These are phyloP conservation scores for Claviceps capensis DNA, from an alignment of 2,329 filamentous ascomycete genomes.

Conservation along the genomic window DNA sequence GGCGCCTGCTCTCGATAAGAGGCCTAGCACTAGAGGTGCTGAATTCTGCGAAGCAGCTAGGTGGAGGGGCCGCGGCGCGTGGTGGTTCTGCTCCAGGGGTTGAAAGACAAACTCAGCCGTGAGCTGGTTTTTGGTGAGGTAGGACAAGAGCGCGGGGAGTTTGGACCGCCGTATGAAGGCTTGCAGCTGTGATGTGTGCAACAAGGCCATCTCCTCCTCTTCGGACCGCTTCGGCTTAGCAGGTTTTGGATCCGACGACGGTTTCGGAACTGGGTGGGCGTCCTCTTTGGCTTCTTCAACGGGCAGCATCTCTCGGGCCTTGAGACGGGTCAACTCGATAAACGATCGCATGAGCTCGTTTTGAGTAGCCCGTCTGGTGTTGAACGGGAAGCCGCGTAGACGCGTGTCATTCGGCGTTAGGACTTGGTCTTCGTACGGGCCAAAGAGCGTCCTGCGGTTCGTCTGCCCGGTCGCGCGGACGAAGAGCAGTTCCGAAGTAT, in stretches of 20 bases:
- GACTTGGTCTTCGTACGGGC: constrained; percentile 80
- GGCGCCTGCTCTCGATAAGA: constrained; percentile 61
- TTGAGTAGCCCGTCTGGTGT: constrained; percentile 79
- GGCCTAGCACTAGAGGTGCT: constrained; percentile 59
- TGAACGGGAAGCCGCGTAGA: constrained; percentile 84
- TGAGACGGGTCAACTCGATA: constrained; percentile 82
- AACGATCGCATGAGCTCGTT: constrained; percentile 90
- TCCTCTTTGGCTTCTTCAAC: constrained; percentile 34
- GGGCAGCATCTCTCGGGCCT: constrained; percentile 67
- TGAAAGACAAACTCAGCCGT: constrained; percentile 61
- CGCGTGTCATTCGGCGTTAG: constrained; percentile 65
- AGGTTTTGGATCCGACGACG: constrained; percentile 28
- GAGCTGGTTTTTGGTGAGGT: constrained; percentile 64
- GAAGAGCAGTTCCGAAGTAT: constrained; percentile 74
- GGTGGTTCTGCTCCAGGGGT: constrained; percentile 58
- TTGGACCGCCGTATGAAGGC: constrained; percentile 82
- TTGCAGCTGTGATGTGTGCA: constrained; percentile 84
- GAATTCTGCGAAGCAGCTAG: constrained; percentile 73
- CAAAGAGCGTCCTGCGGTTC: constrained; percentile 78
- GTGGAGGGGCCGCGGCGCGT: constrained; percentile 74
- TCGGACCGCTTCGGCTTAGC: constrained; percentile 56
- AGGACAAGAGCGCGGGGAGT: constrained; percentile 72
- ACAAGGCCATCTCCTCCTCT: constrained; percentile 65
- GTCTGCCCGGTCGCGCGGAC: constrained; percentile 77
- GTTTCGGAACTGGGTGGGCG: constrained; percentile 25